These are phyloP conservation scores for Echinosophora koreensis DNA, from an alignment of 306 rosid species.

Conservation along the genomic window DNA sequence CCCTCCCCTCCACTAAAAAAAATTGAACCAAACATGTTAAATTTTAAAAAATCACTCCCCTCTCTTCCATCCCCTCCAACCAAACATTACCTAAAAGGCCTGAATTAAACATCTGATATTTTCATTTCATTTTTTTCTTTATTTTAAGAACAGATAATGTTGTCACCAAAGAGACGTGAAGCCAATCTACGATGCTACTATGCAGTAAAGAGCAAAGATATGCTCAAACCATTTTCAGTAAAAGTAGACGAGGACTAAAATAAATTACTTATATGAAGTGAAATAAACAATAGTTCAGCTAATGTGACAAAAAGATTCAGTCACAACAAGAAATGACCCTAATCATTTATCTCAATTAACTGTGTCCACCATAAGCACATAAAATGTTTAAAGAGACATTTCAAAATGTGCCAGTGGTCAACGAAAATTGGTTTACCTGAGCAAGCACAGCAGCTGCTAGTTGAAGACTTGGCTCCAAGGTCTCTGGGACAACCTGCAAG, in stretches of 20 bases:
- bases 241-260: constrained; percentile 7
- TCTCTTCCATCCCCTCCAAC: too few species aligned
- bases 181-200: background rate
- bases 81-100: too few species aligned
- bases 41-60: too few species aligned
- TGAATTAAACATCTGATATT: constrained; percentile 7
- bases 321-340: constrained; percentile 2
- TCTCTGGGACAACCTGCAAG: constrained; percentile 99
- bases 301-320: constrained; percentile 24
- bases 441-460: constrained; percentile 99
- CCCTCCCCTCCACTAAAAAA: too few species aligned
- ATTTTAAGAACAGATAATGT: constrained; percentile 23
- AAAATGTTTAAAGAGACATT: background rate
- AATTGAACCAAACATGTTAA: too few species aligned
- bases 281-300: constrained; percentile 14
- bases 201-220: constrained; percentile 15
- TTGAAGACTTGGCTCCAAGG: constrained; percentile 99
- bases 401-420: background rate
- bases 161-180: constrained; percentile 33
- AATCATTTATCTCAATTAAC: constrained; percentile 27
- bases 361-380: constrained; percentile 11
- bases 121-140: constrained; percentile 30
- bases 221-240: constrained; percentile 30
- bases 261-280: constrained; percentile 28
- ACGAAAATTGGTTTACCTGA: constrained; percentile 67